Evolutionary conservation across 2,329 filamentous ascomycete genomes (phyloP).

Genomic region (Fusarium oxysporum): DNA sequence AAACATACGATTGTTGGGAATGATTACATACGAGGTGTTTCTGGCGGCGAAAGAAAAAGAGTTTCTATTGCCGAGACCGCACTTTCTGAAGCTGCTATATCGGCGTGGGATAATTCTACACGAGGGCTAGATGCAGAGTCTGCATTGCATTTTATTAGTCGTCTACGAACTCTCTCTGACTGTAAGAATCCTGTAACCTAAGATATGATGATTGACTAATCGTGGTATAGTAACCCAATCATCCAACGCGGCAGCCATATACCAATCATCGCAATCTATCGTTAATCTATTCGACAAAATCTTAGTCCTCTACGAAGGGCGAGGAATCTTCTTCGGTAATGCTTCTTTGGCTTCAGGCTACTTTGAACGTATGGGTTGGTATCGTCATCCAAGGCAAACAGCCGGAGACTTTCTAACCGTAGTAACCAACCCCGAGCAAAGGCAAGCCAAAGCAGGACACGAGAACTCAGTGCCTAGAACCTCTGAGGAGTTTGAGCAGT

Average conservation of each 20-base stretch:
- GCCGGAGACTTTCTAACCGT: slow-evolving; percentile 77
- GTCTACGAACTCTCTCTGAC: slow-evolving; percentile 61
- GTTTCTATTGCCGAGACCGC: slow-evolving; percentile 85
- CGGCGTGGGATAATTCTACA: slow-evolving; percentile 78
- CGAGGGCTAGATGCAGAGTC: slow-evolving; percentile 80
- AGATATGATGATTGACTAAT: slow-evolving; percentile 59
- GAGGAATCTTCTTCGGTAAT: slow-evolving; percentile 80
- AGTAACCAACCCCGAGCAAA: slow-evolving; percentile 72
- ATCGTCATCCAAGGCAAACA: slow-evolving; percentile 74
- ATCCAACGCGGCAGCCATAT: slow-evolving; percentile 67
- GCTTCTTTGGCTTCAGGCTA: slow-evolving; percentile 69
- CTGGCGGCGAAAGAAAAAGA: slow-evolving; percentile 79
- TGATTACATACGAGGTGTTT: slow-evolving; percentile 77
- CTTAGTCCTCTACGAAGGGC: slow-evolving; percentile 79
- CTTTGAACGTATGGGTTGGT: slow-evolving; percentile 76
- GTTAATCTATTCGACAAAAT: slow-evolving; percentile 82
- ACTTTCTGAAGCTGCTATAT: slow-evolving; percentile 68
- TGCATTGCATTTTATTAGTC: slow-evolving; percentile 77
- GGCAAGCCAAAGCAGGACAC: slow-evolving; percentile 65
- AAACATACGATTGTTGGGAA: slow-evolving; percentile 81
- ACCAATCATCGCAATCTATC: slow-evolving; percentile 76
- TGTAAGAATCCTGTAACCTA: background rate
- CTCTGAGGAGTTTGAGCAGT: slow-evolving; percentile 72
- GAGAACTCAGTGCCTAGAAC: slow-evolving; percentile 73
- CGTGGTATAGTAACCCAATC: slow-evolving; percentile 52